Evolutionary conservation across 371 early-diverging fungal genomes (phyloP), one percentile per base, ranked within the genome.

Genomic region (Fennellomyces sp.): DNA sequence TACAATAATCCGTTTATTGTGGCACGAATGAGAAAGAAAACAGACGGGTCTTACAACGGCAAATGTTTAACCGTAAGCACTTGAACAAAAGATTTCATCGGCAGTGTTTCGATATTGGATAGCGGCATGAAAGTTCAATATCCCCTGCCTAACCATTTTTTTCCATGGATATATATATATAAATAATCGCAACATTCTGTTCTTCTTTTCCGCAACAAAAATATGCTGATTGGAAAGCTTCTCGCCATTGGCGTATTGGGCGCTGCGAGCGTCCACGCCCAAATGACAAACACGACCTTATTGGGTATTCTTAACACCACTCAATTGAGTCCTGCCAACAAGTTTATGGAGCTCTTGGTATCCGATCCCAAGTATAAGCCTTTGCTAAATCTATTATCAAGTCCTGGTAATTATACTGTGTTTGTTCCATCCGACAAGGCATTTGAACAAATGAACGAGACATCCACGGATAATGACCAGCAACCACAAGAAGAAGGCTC

Each of bases 391-490:
- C 26, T 72, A 3, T 48, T 75, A 26, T 56, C 58, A 13, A 42
- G 62, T 19, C 56, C 76, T 5, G 67, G 68, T 30, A 73, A 71
- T 35, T 19, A 60, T 2, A 77, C 78, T 5, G 50, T 67, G 35
- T 74, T 77, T 69, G 52, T 68, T 23, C 78, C 78, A 3, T 66
- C 66, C 8, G 63, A 77, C 23, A 33, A 45, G 8, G 64, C 48
- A 4, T 35, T 57, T 31, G 27, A 56, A 17, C 26, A 61, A 15
- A 13, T 55, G 26, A 42, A 13, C 13, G 33, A 47, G 11, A 23
- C 8, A 13, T 12, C 45, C 6, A 10, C 17, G 45, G 15, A 11
- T 21, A 41, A 11, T 11, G 52, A 47, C 3, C 21, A 30, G n/a
- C 23, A 42, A 8, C 19, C 7, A 2, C 56, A 39, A 31, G 28